Percentiles rank a stretch among this genome's conserved stretches.
phyloP scores from a whole-genome alignment of 306 rosid genomes.

The Citrullus amarus region DNA sequence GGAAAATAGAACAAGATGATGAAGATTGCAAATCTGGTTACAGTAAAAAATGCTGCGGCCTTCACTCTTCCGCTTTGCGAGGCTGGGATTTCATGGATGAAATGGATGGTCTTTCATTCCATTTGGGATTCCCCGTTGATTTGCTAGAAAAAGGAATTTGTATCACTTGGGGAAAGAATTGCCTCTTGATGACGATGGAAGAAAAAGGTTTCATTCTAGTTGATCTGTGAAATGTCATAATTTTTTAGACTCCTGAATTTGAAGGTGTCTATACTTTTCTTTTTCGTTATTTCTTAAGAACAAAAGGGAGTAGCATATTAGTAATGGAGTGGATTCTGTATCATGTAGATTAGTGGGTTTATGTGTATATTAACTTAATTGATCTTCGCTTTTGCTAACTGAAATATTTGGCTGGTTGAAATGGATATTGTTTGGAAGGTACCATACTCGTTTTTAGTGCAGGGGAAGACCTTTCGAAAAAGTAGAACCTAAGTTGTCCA shows the following conservation, averaged over 20 bases:
- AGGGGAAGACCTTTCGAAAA: not conserved
- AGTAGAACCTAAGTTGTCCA: not conserved
- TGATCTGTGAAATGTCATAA: not conserved
- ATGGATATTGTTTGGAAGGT: not conserved
- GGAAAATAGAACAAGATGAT: not conserved
- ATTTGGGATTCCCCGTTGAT: not conserved
- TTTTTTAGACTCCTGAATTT: not conserved
- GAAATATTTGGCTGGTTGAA: not conserved
- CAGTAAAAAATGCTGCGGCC: not conserved
- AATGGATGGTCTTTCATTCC: not conserved
- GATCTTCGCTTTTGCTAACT: not conserved
- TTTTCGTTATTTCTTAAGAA: too few species aligned
- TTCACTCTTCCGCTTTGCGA: not conserved
- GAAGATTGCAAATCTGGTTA: not conserved
- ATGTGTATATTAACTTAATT: not conserved
- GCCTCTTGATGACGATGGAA: not conserved
- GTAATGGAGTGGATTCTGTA: not conserved
- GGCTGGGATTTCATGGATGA: not conserved
- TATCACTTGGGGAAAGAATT: not conserved
- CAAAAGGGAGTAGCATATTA: not conserved
- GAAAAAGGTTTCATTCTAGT: not conserved
- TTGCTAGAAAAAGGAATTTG: not conserved
- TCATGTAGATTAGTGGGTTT: not conserved
- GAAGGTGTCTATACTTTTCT: not conserved
- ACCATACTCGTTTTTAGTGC: not conserved